Base-by-base conservation (phyloP, 805 yeast species). In the Kregervanrija pseudodelftensis region DNA sequence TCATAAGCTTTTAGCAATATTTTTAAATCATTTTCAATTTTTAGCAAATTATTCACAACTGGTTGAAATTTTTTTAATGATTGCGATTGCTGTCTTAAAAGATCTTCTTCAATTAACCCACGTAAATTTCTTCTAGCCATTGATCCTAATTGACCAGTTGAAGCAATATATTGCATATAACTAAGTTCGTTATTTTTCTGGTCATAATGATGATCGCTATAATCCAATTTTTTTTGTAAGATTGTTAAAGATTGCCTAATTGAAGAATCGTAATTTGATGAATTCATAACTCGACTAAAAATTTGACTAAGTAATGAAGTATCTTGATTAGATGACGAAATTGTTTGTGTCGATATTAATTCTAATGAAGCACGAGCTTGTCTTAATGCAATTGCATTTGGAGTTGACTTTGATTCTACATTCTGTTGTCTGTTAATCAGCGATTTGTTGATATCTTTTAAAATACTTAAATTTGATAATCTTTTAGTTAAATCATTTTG, bases 91-190 rank as follows among this genome's bases (percentile, higher is more conserved):
- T 73, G 77, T 43, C 71, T 73, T 35, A 83, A 61, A 30, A 83
- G 57, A 44, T 82, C 85, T 30, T 67, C 65, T 54, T 84, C 90
- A 15, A 84, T 66, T 36, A 72, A 77, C 37, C 80, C 77, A 44
- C 81, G 67, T 41, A 85, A 64, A 34, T 76, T 70, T 55, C 82
- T 74, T 50, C 95, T 69, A 1, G 80, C 66, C 33, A 81, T 66
- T 2, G 80, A 73, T 0, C 91, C 91, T 11, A 40, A 4, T 11
- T 41, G 42, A 11, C 48, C 55, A 7, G 44, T 44, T 3, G 45
- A 30, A 4, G 76, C 68, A 37, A 76, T 53, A 13, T 63, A 58
- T 10, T 56, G 16, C 11, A 43, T 56, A n/a, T 64, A 56, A 10
- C n/a, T n/a, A 22, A n/a, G 40, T 51, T 54, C 10, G 50, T 33